These are phyloP conservation scores for Xylaria polymorpha DNA, from an alignment of 2,329 filamentous ascomycete species.

Conservation along the genomic window DNA sequence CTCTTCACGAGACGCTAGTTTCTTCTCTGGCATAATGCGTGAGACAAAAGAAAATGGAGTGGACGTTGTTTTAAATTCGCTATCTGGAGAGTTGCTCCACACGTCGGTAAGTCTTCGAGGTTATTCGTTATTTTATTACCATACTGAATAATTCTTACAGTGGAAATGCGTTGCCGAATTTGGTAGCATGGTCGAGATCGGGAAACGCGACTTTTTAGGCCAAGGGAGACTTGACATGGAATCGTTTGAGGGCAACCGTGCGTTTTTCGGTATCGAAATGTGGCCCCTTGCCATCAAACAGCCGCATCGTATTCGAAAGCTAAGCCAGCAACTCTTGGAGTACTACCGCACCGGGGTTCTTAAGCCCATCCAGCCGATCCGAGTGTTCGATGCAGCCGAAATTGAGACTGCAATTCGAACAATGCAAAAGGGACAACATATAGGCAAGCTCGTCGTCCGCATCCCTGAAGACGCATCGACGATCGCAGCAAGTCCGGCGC, in stretches of 20 bases:
- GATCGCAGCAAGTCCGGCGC: background rate
- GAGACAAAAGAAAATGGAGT: conserved; percentile 25
- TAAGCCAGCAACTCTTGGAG: conserved; percentile 11
- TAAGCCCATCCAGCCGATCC: conserved; percentile 17
- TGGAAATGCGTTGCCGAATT: conserved; percentile 35
- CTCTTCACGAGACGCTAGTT: conserved; percentile 21
- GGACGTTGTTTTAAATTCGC: conserved; percentile 31
- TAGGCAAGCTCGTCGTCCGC: conserved; percentile 28
- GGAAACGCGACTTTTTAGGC: conserved; percentile 45
- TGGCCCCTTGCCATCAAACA: background rate
- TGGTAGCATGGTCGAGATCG: conserved; percentile 35
- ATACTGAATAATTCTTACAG: background rate
- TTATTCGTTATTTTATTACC: background rate
- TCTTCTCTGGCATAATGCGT: conserved; percentile 25
- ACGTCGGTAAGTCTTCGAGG: conserved; percentile 14
- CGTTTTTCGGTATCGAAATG: conserved; percentile 31
- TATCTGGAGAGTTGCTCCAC: conserved; percentile 34
- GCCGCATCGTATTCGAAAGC: conserved; percentile 14
- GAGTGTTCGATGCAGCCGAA: conserved; percentile 17
- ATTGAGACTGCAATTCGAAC: conserved; percentile 16
- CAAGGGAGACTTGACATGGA: conserved; percentile 32
- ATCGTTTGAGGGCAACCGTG: conserved; percentile 33
- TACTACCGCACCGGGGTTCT: conserved; percentile 22
- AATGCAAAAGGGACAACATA: conserved; percentile 30
- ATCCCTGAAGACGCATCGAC: conserved; percentile 13